phyloP scores from a whole-genome alignment of 78 protist species.

The Tieghemostelium lacteum region DNA sequence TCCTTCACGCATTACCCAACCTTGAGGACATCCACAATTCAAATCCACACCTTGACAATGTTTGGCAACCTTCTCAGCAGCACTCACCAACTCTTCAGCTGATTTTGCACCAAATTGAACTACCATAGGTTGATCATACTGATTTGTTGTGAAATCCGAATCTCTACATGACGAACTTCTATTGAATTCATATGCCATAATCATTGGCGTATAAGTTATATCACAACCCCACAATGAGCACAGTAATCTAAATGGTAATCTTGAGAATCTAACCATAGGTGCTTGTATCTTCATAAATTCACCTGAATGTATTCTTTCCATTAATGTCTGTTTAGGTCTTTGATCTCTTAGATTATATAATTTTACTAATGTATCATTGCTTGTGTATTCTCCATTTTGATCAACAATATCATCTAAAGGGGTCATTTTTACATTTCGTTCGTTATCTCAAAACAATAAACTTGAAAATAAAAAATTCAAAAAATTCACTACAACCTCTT shows the following conservation, averaged over 20 bases:
- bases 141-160: conserved; percentile 75
- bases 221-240: conserved; percentile 78
- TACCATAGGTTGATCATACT: conserved; percentile 76
- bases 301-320: conserved; percentile 57
- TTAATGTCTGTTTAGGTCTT: too few relatives aligned
- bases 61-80: conserved; percentile 78
- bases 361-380: too few relatives aligned
- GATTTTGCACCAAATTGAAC: conserved; percentile 89
- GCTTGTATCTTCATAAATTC: conserved; percentile 81
- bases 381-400: too few relatives aligned
- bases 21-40: conserved; percentile 95
- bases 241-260: conserved; percentile 61
- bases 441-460: too few relatives aligned
- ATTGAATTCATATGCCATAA: conserved; percentile 61
- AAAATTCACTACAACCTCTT: too few relatives aligned
- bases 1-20: conserved; percentile 89
- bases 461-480: too few relatives aligned
- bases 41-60: conserved; percentile 84
- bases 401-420: too few relatives aligned
- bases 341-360: too few relatives aligned
- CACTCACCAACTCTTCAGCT: conserved; percentile 63
- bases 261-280: conserved; percentile 89
- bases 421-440: too few relatives aligned
- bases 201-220: conserved; percentile 89
- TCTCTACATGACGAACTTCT: conserved; percentile 71